Percentiles rank a stretch among this genome's conserved stretches.
phyloP scores from a whole-genome alignment of 371 early-diverging fungal genomes.

The Mucor racemosus region DNA sequence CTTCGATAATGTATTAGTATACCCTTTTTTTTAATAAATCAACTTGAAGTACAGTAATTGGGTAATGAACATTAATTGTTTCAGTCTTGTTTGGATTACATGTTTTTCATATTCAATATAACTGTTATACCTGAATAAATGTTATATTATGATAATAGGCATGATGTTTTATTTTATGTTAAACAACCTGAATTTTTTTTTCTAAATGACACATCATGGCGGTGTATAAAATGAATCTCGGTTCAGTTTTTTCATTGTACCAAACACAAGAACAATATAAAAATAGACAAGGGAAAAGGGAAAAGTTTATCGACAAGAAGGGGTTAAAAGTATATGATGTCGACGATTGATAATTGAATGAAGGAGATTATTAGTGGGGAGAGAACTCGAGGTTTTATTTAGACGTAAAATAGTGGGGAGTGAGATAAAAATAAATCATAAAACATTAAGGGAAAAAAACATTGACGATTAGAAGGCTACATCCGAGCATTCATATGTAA shows the following conservation, averaged over 20 bases:
- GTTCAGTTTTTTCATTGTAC: not conserved
- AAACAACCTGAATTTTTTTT: no score
- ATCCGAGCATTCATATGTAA: not conserved
- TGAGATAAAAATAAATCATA: not conserved
- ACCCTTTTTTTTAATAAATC: not conserved
- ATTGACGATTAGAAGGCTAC: not conserved
- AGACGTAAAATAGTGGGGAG: conserved; percentile 4
- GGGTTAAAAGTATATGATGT: not conserved
- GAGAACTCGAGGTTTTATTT: not conserved
- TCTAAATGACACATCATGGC: not conserved
- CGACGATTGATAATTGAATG: conserved; percentile 1
- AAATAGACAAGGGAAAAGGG: not conserved
- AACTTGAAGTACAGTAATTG: not conserved
- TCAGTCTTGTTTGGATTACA: no score
- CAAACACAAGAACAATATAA: not conserved
- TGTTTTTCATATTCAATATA: no score
- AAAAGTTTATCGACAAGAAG: not conserved
- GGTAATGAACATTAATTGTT: no score
- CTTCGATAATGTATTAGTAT: not conserved
- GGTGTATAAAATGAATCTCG: not conserved
- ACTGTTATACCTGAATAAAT: no score
- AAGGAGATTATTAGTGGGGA: conserved; percentile 3
- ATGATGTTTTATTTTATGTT: no score
- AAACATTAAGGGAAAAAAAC: conserved; percentile 2
- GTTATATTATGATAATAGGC: no score